phyloP scores from a whole-genome alignment of 169 alveolate species.

The Plasmodium knowlesi region DNA sequence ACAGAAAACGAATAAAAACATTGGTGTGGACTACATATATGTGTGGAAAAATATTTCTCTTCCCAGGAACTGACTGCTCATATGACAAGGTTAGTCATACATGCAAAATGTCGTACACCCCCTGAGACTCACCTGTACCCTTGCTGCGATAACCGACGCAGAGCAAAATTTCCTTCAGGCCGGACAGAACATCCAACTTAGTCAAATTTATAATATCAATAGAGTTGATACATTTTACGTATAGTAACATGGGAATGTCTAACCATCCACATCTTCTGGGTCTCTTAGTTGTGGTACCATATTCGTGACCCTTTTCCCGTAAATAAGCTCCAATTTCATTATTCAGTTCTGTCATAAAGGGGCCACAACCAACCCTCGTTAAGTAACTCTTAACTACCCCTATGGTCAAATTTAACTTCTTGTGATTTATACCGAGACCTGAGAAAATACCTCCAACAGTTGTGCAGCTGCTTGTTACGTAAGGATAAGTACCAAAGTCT shows the following conservation, averaged over 20 bases:
- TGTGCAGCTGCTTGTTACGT: conserved; percentile 83
- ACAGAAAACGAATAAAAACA: background rate
- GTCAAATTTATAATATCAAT: conserved; percentile 91
- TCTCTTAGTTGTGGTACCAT: conserved; percentile 97
- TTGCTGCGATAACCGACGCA: conserved; percentile 85
- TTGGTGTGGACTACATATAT: background rate
- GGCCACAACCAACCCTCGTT: conserved; percentile 98
- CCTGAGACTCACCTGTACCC: conserved; percentile 73
- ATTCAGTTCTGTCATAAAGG: conserved; percentile 94
- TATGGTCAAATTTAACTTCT: conserved; percentile 76
- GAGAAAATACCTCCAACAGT: conserved; percentile 81
- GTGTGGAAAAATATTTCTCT: background rate
- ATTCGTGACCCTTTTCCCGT: conserved; percentile 92
- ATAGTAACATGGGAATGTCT: conserved; percentile 90
- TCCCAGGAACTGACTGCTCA: background rate
- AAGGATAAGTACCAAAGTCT: conserved; percentile 85
- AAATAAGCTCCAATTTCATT: conserved; percentile 84
- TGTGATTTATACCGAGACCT: conserved; percentile 81
- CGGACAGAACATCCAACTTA: conserved; percentile 94
- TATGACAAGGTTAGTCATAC: background rate
- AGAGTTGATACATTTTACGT: conserved; percentile 84
- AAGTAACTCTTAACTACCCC: conserved; percentile 95
- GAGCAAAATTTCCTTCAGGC: conserved; percentile 88
- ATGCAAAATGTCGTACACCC: background rate
- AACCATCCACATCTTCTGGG: conserved; percentile 98